These are phyloP conservation scores for Epithemia pelagica DNA, from an alignment of 108 stramenopile genomes.

Conservation along the genomic window DNA sequence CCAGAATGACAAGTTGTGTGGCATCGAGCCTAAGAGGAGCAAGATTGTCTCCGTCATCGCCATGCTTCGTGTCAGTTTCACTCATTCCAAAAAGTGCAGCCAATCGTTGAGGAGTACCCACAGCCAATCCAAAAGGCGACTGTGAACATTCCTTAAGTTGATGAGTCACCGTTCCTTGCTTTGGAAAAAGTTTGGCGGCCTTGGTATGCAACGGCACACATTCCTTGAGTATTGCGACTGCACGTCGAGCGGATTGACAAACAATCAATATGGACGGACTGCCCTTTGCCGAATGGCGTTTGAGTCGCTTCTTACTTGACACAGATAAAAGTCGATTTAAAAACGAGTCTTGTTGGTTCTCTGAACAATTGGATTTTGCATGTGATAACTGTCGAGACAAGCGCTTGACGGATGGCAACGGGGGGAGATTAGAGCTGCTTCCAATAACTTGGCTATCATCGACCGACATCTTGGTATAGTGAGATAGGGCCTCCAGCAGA, in stretches of 20 bases:
- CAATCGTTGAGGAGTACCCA: constrained; percentile 78
- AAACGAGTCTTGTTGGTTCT: neutral
- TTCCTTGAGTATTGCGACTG: constrained; percentile 67
- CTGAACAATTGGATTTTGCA: constrained; percentile 1
- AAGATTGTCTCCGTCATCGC: neutral
- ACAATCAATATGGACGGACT: constrained; percentile 63
- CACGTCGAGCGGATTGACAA: constrained; percentile 71
- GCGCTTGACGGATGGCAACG: neutral
- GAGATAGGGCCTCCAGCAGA: neutral
- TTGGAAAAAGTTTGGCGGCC: constrained; percentile 77
- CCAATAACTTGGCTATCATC: neutral
- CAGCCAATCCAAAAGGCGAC: constrained; percentile 49
- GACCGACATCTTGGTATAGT: neutral
- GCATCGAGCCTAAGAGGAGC: constrained; percentile 43
- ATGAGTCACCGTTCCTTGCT: constrained; percentile 59
- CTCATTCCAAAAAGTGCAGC: constrained; percentile 24
- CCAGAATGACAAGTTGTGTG: constrained; percentile 54
- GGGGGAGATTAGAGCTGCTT: neutral
- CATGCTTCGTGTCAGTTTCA: neutral
- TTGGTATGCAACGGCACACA: constrained; percentile 52
- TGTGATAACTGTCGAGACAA: neutral
- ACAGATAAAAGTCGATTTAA: neutral
- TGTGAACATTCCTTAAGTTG: constrained; percentile 43
- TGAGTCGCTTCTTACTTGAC: constrained; percentile 49
- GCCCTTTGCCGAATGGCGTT: constrained; percentile 46